These are phyloP conservation scores for Cryptococcus neoformans DNA, from an alignment of 1,284 basidiomycete genomes.

Conservation along the genomic window DNA sequence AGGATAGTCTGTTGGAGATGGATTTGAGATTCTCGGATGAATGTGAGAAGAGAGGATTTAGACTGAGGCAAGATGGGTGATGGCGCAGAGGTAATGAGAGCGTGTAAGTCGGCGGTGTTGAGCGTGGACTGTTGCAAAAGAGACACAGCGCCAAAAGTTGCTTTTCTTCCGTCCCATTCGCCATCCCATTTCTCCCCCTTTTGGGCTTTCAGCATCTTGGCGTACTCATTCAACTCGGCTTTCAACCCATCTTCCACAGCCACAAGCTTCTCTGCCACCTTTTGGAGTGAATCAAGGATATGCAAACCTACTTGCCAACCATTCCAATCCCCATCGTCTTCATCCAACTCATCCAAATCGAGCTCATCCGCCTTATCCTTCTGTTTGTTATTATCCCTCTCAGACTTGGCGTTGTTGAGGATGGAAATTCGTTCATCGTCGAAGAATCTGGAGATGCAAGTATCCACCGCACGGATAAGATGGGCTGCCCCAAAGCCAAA, in stretches of 20 bases:
- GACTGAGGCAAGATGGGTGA: conserved; percentile 7
- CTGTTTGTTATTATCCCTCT: background rate
- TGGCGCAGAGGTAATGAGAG: conserved; percentile 32
- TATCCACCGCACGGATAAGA: conserved; percentile 69
- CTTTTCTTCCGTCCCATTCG: conserved; percentile 57
- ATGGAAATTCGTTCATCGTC: conserved; percentile 55
- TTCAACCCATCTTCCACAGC: conserved; percentile 65
- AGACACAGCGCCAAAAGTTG: conserved; percentile 65
- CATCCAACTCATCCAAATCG: conserved; percentile 57
- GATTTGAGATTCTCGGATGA: conserved; percentile 70
- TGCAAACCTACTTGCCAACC: conserved; percentile 79
- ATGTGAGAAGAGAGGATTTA: conserved; percentile 60
- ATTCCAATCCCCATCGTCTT: conserved; percentile 79
- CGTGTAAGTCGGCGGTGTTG: conserved; percentile 72
- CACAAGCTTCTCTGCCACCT: conserved; percentile 63
- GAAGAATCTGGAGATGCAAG: conserved; percentile 65
- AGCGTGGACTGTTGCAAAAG: conserved; percentile 75
- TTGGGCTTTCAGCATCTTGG: background rate
- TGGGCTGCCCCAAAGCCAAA: conserved; percentile 77
- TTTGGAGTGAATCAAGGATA: conserved; percentile 70
- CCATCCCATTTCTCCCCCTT: conserved; percentile 1
- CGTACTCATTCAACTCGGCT: background rate
- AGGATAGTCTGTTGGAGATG: conserved; percentile 79
- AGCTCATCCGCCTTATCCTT: conserved; percentile 26
- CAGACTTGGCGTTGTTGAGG: conserved; percentile 10